These are phyloP conservation scores for Beauveria pseudobassiana DNA, from an alignment of 2,329 filamentous ascomycete species.

Conservation along the genomic window DNA sequence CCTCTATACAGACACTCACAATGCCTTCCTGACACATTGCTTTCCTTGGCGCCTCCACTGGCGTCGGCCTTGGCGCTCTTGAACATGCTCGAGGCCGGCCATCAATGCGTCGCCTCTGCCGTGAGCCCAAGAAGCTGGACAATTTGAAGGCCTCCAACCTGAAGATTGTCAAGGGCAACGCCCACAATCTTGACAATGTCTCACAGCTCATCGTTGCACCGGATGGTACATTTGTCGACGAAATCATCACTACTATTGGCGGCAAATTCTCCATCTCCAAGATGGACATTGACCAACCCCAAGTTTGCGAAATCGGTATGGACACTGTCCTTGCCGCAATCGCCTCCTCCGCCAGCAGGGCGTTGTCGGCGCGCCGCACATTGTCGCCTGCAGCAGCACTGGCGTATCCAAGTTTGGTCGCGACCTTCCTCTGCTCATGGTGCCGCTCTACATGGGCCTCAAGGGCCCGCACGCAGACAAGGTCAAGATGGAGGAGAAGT, in stretches of 20 bases:
- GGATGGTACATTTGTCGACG: slow-evolving; percentile 31
- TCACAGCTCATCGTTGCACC: slow-evolving; percentile 25
- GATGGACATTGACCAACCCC: slow-evolving; percentile 35
- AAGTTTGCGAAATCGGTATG: slow-evolving; percentile 40
- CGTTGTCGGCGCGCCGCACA: slow-evolving; percentile 22
- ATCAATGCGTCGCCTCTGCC: slow-evolving; percentile 42
- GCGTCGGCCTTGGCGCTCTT: slow-evolving; percentile 40
- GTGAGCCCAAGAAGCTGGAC: slow-evolving; percentile 41
- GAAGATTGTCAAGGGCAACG: slow-evolving; percentile 39
- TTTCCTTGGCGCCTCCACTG: slow-evolving; percentile 47
- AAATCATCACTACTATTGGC: slow-evolving; percentile 42
- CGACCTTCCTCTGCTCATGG: slow-evolving; percentile 35
- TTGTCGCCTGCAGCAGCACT: slow-evolving; percentile 31
- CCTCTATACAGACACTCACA: background rate
- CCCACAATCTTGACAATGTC: slow-evolving; percentile 33
- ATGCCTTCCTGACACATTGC: slow-evolving; percentile 27
- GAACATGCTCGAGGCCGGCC: slow-evolving; percentile 36
- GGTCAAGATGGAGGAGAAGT: slow-evolving; percentile 33
- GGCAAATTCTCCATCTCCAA: slow-evolving; percentile 23
- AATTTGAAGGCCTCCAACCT: slow-evolving; percentile 33
- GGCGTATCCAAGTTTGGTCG: slow-evolving; percentile 29
- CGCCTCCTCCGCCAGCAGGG: slow-evolving; percentile 20
- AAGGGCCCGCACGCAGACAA: slow-evolving; percentile 40
- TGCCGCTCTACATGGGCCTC: slow-evolving; percentile 37
- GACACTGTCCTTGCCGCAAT: slow-evolving; percentile 34